Conservation (phyloP, 352 stramenopile species). For the Aphanomyces cochlioides region DNA sequence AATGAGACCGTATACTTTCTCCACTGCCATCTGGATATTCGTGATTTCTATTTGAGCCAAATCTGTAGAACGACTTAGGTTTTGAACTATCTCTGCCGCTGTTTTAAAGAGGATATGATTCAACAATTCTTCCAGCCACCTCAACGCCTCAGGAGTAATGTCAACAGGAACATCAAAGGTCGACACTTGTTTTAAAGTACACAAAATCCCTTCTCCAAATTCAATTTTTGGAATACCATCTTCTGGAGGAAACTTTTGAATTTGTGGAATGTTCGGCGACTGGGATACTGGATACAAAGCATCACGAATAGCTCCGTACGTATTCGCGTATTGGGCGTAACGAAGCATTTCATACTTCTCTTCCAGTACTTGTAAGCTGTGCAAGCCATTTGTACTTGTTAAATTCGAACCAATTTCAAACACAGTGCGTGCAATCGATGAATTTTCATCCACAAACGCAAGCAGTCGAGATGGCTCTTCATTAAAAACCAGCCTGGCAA, state of each 20-base stretch:
- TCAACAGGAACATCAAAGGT: conserved; percentile 22
- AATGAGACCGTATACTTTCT: conserved; percentile 11
- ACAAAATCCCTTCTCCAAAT: conserved; percentile 18
- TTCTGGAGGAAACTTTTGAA: no score
- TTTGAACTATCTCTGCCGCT: neutral
- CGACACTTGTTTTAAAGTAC: conserved; percentile 28
- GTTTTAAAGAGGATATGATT: conserved; percentile 27
- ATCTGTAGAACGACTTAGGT: neutral
- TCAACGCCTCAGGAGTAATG: conserved; percentile 1
- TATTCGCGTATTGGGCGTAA: neutral
- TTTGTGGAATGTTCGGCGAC: neutral
- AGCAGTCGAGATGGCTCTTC: conserved; percentile 9
- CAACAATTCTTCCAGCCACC: conserved; percentile 20
- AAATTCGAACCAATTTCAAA: conserved; percentile 18
- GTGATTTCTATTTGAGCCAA: neutral
- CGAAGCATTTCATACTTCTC: conserved; percentile 25
- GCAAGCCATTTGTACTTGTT: conserved; percentile 9
- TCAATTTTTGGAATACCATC: neutral
- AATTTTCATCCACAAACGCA: conserved; percentile 9
- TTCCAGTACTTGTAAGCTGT: conserved; percentile 6
- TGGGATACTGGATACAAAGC: conserved; percentile 1
- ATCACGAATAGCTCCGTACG: conserved; percentile 9
- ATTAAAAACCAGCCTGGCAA: conserved; percentile 13
- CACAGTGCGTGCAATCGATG: conserved; percentile 7
- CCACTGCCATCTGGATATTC: conserved; percentile 1